These are phyloP conservation scores for Ampelocalamus luodianensis DNA, from an alignment of 176 grass and related monocot species.

Conservation along the genomic window DNA sequence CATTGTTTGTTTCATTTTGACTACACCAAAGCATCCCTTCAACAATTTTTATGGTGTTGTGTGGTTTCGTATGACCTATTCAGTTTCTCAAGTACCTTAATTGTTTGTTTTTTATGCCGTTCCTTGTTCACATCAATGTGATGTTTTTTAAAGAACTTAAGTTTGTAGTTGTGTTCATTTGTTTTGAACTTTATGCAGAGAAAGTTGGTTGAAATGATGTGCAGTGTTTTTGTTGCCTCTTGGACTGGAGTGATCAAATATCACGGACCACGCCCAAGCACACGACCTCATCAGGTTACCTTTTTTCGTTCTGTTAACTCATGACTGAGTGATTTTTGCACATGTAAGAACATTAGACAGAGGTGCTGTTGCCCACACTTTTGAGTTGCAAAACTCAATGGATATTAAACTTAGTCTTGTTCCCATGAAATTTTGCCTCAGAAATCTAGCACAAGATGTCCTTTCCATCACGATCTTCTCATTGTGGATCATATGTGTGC, in stretches of 20 bases:
- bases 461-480: not conserved
- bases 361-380: not conserved
- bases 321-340: constrained; percentile 13
- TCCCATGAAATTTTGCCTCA: not conserved
- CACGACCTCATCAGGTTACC: constrained; percentile 81
- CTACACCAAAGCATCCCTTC: not conserved
- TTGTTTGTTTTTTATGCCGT: not conserved
- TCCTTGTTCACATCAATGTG: constrained; percentile 24
- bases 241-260: constrained; percentile 98
- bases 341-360: constrained; percentile 11
- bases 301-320: constrained; percentile 26
- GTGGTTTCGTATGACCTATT: not conserved
- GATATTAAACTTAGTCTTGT: not conserved
- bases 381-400: constrained; percentile 11
- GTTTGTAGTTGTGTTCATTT: constrained; percentile 5
- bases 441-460: constrained; percentile 6
- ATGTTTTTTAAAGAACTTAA: not conserved
- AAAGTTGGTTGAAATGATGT: constrained; percentile 98
- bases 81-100: not conserved
- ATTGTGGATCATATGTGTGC: not conserved
- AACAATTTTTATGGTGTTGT: not conserved
- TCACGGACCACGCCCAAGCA: constrained; percentile 94
- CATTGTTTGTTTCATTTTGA: constrained; percentile 10
- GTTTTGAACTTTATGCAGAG: constrained; percentile 58
- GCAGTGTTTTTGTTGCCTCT: constrained; percentile 93